Evolutionary conservation across 371 early-diverging fungal genomes (phyloP).

Genomic region (Saksenaea vasiformis): DNA sequence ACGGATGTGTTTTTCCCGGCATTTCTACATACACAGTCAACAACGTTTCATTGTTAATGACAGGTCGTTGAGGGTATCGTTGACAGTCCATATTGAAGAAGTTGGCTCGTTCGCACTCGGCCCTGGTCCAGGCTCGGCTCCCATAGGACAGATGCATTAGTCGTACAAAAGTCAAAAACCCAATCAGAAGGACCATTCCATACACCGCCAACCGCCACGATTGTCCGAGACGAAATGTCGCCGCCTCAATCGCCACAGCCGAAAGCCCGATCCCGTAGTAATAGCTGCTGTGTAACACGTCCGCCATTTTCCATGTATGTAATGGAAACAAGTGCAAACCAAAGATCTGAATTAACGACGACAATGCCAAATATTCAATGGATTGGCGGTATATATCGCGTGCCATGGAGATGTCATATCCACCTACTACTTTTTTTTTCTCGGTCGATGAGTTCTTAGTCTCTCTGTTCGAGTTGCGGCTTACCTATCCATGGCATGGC

Average conservation of each 20-base stretch:
- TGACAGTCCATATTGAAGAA: slow-evolving; percentile 14
- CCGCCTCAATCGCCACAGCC: slow-evolving; percentile 25
- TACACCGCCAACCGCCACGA: slow-evolving; percentile 15
- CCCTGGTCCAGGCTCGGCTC: slow-evolving; percentile 4
- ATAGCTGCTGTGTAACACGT: slow-evolving; percentile 29
- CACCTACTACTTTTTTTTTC: too few species aligned
- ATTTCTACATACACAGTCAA: slow-evolving; percentile 20
- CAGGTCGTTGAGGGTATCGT: slow-evolving; percentile 5
- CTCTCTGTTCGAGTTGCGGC: neutral
- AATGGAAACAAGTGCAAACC: slow-evolving; percentile 12
- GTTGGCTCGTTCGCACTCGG: neutral
- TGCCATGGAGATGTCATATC: neutral
- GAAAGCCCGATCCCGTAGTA: slow-evolving; percentile 18
- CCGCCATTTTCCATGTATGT: slow-evolving; percentile 19
- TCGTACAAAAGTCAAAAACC: slow-evolving; percentile 14
- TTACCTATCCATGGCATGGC: neutral
- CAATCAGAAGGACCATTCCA: slow-evolving; percentile 16
- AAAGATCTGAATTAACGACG: slow-evolving; percentile 16
- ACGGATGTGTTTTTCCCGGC: slow-evolving; percentile 21
- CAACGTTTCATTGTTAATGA: neutral
- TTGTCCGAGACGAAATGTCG: slow-evolving; percentile 17
- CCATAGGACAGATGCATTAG: slow-evolving; percentile 22
- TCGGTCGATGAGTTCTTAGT: neutral
- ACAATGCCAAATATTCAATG: slow-evolving; percentile 20
- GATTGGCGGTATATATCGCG: slow-evolving; percentile 29